phyloP scores from a whole-genome alignment of 2,329 filamentous ascomycete species.

The Aspergillus carbonarius region DNA sequence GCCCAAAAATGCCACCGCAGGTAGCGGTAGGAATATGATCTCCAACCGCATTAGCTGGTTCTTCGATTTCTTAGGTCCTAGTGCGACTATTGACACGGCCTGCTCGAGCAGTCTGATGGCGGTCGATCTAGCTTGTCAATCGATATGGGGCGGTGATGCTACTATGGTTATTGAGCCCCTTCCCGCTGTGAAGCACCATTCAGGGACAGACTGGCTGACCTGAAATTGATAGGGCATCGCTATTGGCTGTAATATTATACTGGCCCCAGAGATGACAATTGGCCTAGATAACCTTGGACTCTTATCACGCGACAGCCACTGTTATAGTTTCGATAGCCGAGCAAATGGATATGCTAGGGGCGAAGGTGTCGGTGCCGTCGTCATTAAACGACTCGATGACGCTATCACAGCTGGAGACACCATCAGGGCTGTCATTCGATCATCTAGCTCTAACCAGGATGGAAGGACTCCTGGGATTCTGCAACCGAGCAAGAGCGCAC shows the following conservation, averaged over 20 bases:
- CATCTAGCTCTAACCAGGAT: constrained; percentile 31
- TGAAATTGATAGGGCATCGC: constrained; percentile 8
- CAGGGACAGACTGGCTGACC: background rate
- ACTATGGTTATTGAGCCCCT: constrained; percentile 7
- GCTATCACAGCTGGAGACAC: constrained; percentile 47
- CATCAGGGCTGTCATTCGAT: constrained; percentile 39
- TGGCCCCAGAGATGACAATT: constrained; percentile 15
- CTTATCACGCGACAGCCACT: constrained; percentile 12
- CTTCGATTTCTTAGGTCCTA: constrained; percentile 32
- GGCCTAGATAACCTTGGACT: constrained; percentile 11
- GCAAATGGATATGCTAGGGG: constrained; percentile 52
- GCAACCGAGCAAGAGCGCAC: constrained; percentile 23
- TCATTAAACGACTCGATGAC: constrained; percentile 50
- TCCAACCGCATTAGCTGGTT: constrained; percentile 32
- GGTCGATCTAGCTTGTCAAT: constrained; percentile 22
- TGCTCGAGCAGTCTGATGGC: constrained; percentile 30
- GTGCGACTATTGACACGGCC: constrained; percentile 27
- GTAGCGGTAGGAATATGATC: constrained; percentile 27
- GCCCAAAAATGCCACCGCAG: constrained; percentile 21
- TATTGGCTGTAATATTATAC: constrained; percentile 17
- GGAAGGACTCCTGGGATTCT: constrained; percentile 26
- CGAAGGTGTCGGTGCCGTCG: constrained; percentile 50
- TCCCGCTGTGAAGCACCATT: background rate
- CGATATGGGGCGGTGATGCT: constrained; percentile 21
- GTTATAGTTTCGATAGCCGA: constrained; percentile 28